Conservation (phyloP, 805 yeast species). For the Saccharomycopsis sp. region DNA sequence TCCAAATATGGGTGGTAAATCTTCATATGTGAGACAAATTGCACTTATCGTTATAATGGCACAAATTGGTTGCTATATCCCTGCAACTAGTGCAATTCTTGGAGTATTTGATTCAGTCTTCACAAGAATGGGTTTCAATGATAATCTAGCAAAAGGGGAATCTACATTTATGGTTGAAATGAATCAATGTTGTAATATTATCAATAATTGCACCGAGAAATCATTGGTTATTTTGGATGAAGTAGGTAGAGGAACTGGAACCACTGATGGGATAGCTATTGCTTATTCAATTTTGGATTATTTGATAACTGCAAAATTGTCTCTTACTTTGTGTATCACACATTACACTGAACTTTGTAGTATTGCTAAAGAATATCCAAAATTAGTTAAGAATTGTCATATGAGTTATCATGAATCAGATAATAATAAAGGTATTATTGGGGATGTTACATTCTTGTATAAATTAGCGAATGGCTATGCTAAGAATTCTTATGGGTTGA, state of each 20-base stretch:
- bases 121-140: constrained; percentile 77
- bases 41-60: constrained; percentile 67
- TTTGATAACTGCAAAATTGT: constrained; percentile 32
- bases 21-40: constrained; percentile 66
- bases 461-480: constrained; percentile 43
- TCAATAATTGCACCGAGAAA: constrained; percentile 40
- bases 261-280: constrained; percentile 74
- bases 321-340: constrained; percentile 67
- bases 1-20: constrained; percentile 86
- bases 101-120: constrained; percentile 59
- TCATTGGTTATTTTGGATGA: constrained; percentile 68
- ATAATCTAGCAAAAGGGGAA: constrained; percentile 64
- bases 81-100: constrained; percentile 52
- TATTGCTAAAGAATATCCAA: constrained; percentile 36
- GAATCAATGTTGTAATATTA: constrained; percentile 54
- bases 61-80: constrained; percentile 72
- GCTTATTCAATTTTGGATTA: constrained; percentile 68
- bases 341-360: constrained; percentile 67
- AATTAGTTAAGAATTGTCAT: constrained; percentile 51
- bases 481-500: constrained; percentile 70
- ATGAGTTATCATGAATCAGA: constrained; percentile 51
- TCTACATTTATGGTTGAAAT: constrained; percentile 82
- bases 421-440: constrained; percentile 27
- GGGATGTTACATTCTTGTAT: constrained; percentile 46
- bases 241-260: constrained; percentile 65